Base-by-base conservation (phyloP, 805 yeast species). In the Wickerhamomyces tratensis region DNA sequence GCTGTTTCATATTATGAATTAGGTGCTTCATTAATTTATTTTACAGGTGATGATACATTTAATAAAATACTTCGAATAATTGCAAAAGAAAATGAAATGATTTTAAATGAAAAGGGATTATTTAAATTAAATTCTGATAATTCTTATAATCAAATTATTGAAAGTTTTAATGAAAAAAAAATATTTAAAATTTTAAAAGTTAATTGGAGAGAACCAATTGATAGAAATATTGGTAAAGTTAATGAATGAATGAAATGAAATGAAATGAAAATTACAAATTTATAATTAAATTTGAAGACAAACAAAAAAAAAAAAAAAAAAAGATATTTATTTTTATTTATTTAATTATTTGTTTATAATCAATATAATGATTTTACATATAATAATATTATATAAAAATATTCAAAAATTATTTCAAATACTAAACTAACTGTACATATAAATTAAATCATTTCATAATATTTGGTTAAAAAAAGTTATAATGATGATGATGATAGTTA, bases 11-110 rank as follows among this genome's bases (percentile, higher is more conserved):
- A 72, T 62, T 44, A 52, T 2, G 64, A 67, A 31, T 49, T 63
- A 8, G 82, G 80, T 0, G 72, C 77, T 0, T 60, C 73, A 0
- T 49, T 68, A 50, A 57, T 77, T 7, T 76, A 77, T 52, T 77
- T 74, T 49, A 74, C 77, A 0, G 83, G 83, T 0, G 70, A 74
- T 48, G 71, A 69, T 43, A 57, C 64, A 25, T 74, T 76, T 53
- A 77, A 76, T 52, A 63, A 79, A 41, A 52, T 60, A 31, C 50
- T 74, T 31, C 58, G 82, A 33, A 48, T 60, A 30, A 50, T 67
- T 29, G 81, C 82, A 0, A 46, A 44, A 15, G 56, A 61, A 27
- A 59, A 62, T 41, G 72, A 71, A 0, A 48, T 56, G 55, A 20
- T 29, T 1, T 42, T 77, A 41, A 76, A 58, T 46, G 67, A 67